A percentile compares a stretch with the other conserved stretches of the same genome.
Conservation (phyloP, 371 early-diverging fungal species). For the Smittium culicis region DNA sequence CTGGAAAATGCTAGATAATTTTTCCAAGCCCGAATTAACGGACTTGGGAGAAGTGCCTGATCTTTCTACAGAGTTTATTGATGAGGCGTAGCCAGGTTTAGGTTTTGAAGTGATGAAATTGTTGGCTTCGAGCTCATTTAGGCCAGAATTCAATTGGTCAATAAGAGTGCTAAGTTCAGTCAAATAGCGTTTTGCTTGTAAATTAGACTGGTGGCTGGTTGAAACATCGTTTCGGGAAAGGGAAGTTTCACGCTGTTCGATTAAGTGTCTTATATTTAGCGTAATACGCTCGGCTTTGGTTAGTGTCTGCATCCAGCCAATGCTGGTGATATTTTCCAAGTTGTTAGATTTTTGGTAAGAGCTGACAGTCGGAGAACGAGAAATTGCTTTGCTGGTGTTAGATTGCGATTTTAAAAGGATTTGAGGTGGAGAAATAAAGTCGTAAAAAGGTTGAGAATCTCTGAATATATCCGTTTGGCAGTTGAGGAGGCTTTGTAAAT, state of each 20-base stretch:
- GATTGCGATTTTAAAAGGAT: conserved; percentile 28
- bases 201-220: conserved; percentile 51
- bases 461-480: conserved; percentile 66
- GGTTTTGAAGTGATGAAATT: background rate
- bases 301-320: conserved; percentile 74
- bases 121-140: conserved; percentile 10
- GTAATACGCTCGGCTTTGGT: conserved; percentile 41
- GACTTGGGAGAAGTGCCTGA: background rate
- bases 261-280: conserved; percentile 52
- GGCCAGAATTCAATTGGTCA: conserved; percentile 34
- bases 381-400: conserved; percentile 18
- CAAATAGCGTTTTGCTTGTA: conserved; percentile 60
- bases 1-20: background rate
- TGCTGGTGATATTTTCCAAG: conserved; percentile 39
- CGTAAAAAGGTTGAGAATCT: conserved; percentile 48
- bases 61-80: background rate
- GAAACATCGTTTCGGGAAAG: conserved; percentile 55
- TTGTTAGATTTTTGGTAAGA: conserved; percentile 19
- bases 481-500: conserved; percentile 56
- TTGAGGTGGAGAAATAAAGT: conserved; percentile 42
- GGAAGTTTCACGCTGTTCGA: conserved; percentile 52
- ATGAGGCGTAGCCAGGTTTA: too few species aligned
- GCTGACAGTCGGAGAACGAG: conserved; percentile 12
- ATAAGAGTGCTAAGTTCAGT: conserved; percentile 44
- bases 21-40: background rate